These are phyloP conservation scores for Phytophthora ramorum DNA, from an alignment of 352 stramenopile genomes.

Conservation along the genomic window DNA sequence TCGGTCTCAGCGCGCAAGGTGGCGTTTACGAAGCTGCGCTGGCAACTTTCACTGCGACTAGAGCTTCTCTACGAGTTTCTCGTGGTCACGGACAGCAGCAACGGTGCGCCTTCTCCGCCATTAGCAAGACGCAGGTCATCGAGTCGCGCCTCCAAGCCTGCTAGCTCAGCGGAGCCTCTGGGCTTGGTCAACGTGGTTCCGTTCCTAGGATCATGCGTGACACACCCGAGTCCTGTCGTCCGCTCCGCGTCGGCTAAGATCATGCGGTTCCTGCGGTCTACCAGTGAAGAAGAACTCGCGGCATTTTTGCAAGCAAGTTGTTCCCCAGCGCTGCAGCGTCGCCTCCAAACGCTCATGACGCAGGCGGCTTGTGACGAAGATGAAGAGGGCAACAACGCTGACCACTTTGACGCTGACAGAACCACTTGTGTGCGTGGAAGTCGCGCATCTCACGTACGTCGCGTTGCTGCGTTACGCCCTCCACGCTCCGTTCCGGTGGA, in stretches of 20 bases:
- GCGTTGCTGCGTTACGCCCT: conserved; percentile 70
- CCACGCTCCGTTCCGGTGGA: conserved; percentile 72
- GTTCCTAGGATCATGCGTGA: conserved; percentile 71
- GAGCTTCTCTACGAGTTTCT: conserved; percentile 70
- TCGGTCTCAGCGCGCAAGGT: conserved; percentile 53
- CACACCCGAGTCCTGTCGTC: conserved; percentile 61
- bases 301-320: conserved; percentile 65
- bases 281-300: conserved; percentile 40
- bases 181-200: conserved; percentile 74
- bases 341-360: conserved; percentile 57
- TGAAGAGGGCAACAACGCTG: conserved; percentile 50
- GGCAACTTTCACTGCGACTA: conserved; percentile 67
- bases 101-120: conserved; percentile 24
- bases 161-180: conserved; percentile 44
- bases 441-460: conserved; percentile 74
- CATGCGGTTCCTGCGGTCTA: conserved; percentile 49
- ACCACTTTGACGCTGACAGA: conserved; percentile 64
- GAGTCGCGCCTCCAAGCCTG: conserved; percentile 8
- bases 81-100: conserved; percentile 27
- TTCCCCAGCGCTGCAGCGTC: conserved; percentile 62
- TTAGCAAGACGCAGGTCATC: conserved; percentile 18
- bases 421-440: conserved; percentile 70
- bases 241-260: conserved; percentile 50
- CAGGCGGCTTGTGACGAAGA: conserved; percentile 36
- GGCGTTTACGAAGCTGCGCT: conserved; percentile 57